These are phyloP conservation scores for Phytophthora crassamura DNA, from an alignment of 352 stramenopile genomes.

Conservation along the genomic window DNA sequence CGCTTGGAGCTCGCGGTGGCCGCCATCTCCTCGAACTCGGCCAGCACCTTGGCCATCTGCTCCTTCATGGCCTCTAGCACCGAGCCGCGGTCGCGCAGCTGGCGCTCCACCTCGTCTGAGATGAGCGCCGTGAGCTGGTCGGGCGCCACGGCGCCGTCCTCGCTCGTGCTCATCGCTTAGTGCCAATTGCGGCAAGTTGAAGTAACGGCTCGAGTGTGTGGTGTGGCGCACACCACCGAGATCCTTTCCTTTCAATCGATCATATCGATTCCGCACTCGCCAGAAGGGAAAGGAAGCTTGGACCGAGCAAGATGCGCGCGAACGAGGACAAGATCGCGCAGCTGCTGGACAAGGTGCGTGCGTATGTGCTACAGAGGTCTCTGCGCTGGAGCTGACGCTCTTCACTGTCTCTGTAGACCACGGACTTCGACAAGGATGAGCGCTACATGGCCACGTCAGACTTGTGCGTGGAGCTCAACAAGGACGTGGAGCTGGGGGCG, in stretches of 20 bases:
- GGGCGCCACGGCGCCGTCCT: constrained; percentile 38
- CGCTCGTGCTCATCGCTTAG: constrained; percentile 23
- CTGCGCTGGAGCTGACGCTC: constrained; percentile 3
- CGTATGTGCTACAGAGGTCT: not conserved
- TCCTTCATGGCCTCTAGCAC: constrained; percentile 65
- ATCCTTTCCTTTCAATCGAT: constrained; percentile 10
- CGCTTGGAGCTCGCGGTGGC: constrained; percentile 61
- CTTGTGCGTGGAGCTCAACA: constrained; percentile 96
- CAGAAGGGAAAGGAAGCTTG: constrained; percentile 6
- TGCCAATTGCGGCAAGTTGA: constrained; percentile 25
- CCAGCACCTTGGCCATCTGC: constrained; percentile 73
- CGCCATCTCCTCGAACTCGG: constrained; percentile 75
- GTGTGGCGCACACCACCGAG: constrained; percentile 24
- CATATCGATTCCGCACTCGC: constrained; percentile 19
- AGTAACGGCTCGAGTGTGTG: constrained; percentile 29
- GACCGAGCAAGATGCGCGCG: constrained; percentile 60
- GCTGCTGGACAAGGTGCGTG: constrained; percentile 78
- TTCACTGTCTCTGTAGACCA: constrained; percentile 53
- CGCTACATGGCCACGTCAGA: constrained; percentile 99
- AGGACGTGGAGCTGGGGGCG: constrained; percentile 90
- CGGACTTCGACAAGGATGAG: constrained; percentile 97
- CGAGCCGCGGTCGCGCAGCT: constrained; percentile 59
- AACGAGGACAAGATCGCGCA: constrained; percentile 83
- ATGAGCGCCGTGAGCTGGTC: constrained; percentile 73
- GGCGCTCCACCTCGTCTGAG: constrained; percentile 64